Evolutionary conservation across 2,329 filamentous ascomycete species (phyloP).

Genomic region (Sphaerulina musiva): DNA sequence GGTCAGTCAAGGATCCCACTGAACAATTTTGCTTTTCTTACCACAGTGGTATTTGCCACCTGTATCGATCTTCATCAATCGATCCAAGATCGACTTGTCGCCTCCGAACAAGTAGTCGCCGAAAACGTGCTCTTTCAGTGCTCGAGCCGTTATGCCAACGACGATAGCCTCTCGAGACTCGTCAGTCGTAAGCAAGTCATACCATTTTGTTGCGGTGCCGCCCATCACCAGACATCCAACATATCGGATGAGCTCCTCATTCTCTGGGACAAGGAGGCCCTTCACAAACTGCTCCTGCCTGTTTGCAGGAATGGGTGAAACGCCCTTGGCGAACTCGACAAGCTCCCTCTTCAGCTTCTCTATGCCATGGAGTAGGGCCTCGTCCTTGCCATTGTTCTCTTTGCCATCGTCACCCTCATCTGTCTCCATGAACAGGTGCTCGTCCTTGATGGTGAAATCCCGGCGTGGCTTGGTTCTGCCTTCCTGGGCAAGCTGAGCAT

Average conservation of each 20-base stretch:
- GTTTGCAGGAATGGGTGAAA: neutral
- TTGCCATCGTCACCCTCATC: neutral
- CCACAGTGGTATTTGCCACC: constrained; percentile 37
- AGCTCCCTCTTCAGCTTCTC: constrained; percentile 3
- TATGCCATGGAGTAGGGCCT: neutral
- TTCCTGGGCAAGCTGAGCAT: neutral
- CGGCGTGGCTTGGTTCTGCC: neutral
- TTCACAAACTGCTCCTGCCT: neutral
- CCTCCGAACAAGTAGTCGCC: constrained; percentile 28
- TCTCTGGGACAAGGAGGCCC: constrained; percentile 4
- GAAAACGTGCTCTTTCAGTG: constrained; percentile 31
- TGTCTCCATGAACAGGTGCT: neutral
- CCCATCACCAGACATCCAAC: constrained; percentile 32
- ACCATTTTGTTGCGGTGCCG: constrained; percentile 20
- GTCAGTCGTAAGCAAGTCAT: constrained; percentile 17
- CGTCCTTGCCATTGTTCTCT: constrained; percentile 8
- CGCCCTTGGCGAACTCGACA: neutral
- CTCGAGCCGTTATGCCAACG: constrained; percentile 26
- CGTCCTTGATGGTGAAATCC: neutral
- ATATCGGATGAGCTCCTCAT: constrained; percentile 23
- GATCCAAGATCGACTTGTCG: constrained; percentile 13
- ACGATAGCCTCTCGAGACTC: constrained; percentile 23
- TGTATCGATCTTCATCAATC: constrained; percentile 36
- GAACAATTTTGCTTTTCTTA: constrained; percentile 9
- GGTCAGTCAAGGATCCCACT: constrained; percentile 5